Conservation (phyloP, 2,329 filamentous ascomycete genomes). For the Fusarium multiceps region DNA sequence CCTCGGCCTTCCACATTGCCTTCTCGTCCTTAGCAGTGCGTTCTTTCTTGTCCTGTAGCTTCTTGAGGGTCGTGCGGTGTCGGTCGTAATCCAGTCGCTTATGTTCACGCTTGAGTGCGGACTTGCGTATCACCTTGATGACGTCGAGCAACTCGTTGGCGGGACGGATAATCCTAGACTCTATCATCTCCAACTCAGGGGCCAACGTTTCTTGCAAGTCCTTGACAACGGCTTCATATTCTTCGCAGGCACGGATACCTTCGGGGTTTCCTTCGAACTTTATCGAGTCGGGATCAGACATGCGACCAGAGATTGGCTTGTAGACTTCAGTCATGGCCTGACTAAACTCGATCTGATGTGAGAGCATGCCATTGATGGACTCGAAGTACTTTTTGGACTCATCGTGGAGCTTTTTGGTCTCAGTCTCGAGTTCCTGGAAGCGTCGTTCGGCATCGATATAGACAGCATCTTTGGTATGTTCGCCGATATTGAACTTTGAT, state of each 20-base stretch:
- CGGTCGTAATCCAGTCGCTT: slow-evolving; percentile 98
- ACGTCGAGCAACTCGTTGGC: slow-evolving; percentile 94
- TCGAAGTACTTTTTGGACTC: slow-evolving; percentile 98
- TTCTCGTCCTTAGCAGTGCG: slow-evolving; percentile 97
- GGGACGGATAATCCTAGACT: slow-evolving; percentile 87
- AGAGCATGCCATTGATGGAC: slow-evolving; percentile 97
- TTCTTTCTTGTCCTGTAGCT: slow-evolving; percentile 97
- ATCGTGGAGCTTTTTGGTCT: slow-evolving; percentile 97
- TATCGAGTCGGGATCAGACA: slow-evolving; percentile 90
- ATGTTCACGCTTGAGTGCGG: slow-evolving; percentile 89
- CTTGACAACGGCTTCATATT: slow-evolving; percentile 91
- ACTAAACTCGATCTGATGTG: slow-evolving; percentile 98
- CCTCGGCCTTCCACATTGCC: slow-evolving; percentile 94
- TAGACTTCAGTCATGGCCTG: slow-evolving; percentile 96
- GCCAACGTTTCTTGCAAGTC: slow-evolving; percentile 89
- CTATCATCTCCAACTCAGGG: slow-evolving; percentile 98
- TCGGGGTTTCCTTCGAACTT: slow-evolving; percentile 88
- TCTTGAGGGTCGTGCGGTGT: slow-evolving; percentile 84
- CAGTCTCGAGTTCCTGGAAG: slow-evolving; percentile 91
- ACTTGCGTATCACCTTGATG: slow-evolving; percentile 94
- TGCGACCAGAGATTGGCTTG: slow-evolving; percentile 95
- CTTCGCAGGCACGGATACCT: slow-evolving; percentile 93
- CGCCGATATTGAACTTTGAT: slow-evolving; percentile 92
- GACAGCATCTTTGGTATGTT: slow-evolving; percentile 92
- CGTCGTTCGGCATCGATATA: slow-evolving; percentile 95